These are phyloP conservation scores for Septoria linicola DNA, from an alignment of 2,329 filamentous ascomycete genomes.

Conservation along the genomic window DNA sequence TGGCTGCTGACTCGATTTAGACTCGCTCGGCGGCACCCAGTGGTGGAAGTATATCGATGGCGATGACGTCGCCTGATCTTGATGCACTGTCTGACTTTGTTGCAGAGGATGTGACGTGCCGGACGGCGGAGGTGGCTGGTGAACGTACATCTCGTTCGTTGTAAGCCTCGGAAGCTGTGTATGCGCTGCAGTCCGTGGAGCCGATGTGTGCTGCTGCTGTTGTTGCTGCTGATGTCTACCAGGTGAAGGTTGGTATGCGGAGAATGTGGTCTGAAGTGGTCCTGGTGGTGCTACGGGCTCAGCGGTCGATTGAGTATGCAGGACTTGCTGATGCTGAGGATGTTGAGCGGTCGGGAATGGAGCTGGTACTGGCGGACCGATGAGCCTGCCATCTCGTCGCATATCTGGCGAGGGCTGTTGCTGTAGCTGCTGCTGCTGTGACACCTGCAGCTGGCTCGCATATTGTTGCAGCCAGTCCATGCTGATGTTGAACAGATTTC, in stretches of 20 bases:
- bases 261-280: conserved; percentile 42
- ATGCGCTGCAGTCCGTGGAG: conserved; percentile 47
- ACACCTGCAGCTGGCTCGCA: conserved; percentile 44
- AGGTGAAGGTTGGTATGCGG: conserved; percentile 38
- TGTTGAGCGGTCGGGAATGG: conserved; percentile 26
- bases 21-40: conserved; percentile 75
- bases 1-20: conserved; percentile 59
- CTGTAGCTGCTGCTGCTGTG: conserved; percentile 34
- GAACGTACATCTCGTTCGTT: conserved; percentile 53
- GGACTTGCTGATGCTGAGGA: conserved; percentile 35
- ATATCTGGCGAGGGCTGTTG: conserved; percentile 44
- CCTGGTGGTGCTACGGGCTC: conserved; percentile 35
- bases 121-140: conserved; percentile 46
- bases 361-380: conserved; percentile 40
- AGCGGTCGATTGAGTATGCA: conserved; percentile 41
- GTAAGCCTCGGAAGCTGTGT: conserved; percentile 52
- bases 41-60: conserved; percentile 87
- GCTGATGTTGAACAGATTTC: conserved; percentile 49
- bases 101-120: conserved; percentile 44
- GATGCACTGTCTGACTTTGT: conserved; percentile 53
- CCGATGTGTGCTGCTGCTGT: conserved; percentile 41
- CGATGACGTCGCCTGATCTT: conserved; percentile 64
- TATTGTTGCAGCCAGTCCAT: conserved; percentile 54
- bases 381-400: conserved; percentile 43
- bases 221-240: conserved; percentile 5